Conservation (phyloP, 169 alveolate genomes). For the Plasmodium sp. region DNA sequence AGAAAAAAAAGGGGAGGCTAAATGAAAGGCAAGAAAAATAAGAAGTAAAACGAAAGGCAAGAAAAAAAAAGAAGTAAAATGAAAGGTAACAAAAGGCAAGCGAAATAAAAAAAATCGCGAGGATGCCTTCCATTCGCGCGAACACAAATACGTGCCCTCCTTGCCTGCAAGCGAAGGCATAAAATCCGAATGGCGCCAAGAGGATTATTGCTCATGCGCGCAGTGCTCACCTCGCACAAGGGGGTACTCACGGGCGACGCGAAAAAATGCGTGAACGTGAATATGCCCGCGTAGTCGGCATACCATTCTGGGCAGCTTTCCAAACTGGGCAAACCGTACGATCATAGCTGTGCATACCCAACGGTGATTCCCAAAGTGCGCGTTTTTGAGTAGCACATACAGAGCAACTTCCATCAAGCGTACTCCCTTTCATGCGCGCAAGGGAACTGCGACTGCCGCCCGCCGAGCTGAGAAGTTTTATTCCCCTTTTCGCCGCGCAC, state of each 20-base stretch:
- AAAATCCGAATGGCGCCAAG: not conserved
- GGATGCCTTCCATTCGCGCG: not conserved
- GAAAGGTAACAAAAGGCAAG: no score
- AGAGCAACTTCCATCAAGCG: not conserved
- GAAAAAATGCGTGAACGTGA: not conserved
- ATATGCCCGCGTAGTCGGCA: not conserved
- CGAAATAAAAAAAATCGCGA: not conserved
- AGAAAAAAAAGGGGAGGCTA: not conserved
- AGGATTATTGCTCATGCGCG: not conserved
- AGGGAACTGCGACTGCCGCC: not conserved
- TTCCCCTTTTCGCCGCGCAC: not conserved
- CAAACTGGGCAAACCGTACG: not conserved
- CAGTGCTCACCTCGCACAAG: not conserved
- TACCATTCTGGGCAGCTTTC: not conserved
- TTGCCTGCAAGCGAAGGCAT: not conserved
- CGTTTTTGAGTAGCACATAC: not conserved
- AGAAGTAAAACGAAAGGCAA: no score
- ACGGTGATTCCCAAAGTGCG: not conserved
- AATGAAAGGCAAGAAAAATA: not conserved
- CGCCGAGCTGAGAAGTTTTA: not conserved
- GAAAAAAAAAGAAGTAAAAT: no score
- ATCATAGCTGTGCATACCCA: not conserved
- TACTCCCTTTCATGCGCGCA: not conserved
- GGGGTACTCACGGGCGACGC: not conserved
- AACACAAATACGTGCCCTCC: not conserved